These are phyloP conservation scores for Anthracocystis setariae DNA, from an alignment of 1,284 basidiomycete species.

Conservation along the genomic window DNA sequence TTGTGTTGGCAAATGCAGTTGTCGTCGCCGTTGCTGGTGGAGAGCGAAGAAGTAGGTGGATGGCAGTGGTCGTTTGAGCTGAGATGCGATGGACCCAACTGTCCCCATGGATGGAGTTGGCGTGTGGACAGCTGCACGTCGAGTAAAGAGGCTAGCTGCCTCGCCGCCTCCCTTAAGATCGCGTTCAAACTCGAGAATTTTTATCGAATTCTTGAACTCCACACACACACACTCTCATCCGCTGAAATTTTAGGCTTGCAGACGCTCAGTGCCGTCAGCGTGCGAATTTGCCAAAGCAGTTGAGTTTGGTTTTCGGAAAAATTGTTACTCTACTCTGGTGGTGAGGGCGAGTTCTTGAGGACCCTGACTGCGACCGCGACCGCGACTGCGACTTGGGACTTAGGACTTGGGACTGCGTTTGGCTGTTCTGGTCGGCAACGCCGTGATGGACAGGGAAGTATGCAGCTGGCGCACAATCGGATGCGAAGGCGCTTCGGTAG, in stretches of 20 bases:
- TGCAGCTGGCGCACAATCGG: neutral
- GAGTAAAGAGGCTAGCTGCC: slow-evolving; percentile 17
- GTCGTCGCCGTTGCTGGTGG: neutral
- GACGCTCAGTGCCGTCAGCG: neutral
- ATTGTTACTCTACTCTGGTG: too few relatives aligned
- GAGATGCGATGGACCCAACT: slow-evolving; percentile 2
- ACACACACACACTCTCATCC: slow-evolving; percentile 13
- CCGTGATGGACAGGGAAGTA: too few relatives aligned
- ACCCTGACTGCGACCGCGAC: too few relatives aligned
- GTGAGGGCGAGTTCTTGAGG: too few relatives aligned
- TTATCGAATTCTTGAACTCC: slow-evolving; percentile 42
- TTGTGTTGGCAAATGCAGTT: too few relatives aligned
- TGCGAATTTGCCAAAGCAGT: neutral
- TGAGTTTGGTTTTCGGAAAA: too few relatives aligned
- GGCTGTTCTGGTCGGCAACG: too few relatives aligned
- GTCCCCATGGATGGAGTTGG: slow-evolving; percentile 7
- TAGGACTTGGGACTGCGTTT: too few relatives aligned
- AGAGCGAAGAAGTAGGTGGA: slow-evolving; percentile 2
- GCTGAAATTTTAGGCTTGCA: neutral
- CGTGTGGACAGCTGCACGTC: slow-evolving; percentile 29
- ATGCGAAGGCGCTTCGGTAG: neutral
- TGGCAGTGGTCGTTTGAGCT: slow-evolving; percentile 24
- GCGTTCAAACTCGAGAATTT: slow-evolving; percentile 31
- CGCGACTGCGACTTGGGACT: too few relatives aligned
- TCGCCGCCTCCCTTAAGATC: slow-evolving; percentile 1